These are phyloP conservation scores for Arthromyces matolae DNA, from an alignment of 768 basidiomycete species.

Conservation along the genomic window DNA sequence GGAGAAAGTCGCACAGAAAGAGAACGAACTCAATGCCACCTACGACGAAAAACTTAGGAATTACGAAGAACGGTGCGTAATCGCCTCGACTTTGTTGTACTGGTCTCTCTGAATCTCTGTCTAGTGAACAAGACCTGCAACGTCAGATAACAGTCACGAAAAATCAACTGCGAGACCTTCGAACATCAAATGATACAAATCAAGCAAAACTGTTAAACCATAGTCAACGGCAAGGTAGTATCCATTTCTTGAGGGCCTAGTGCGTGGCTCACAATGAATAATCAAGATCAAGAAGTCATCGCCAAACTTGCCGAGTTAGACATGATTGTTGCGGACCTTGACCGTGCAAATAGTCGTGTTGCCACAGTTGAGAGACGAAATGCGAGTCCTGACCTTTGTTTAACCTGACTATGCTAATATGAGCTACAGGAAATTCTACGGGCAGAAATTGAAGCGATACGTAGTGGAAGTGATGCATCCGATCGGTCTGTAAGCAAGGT, in stretches of 20 bases:
- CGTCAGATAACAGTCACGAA: slow-evolving; percentile 88
- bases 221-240: slow-evolving; percentile 82
- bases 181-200: slow-evolving; percentile 86
- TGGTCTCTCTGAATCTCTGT: slow-evolving; percentile 2
- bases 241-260: neutral
- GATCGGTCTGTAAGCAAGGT: slow-evolving; percentile 54
- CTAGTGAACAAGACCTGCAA: slow-evolving; percentile 88
- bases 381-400: slow-evolving; percentile 38
- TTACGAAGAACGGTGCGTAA: slow-evolving; percentile 85
- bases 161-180: slow-evolving; percentile 85
- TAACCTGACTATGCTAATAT: neutral
- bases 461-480: slow-evolving; percentile 70
- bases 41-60: slow-evolving; percentile 96
- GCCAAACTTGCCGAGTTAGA: slow-evolving; percentile 91
- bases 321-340: slow-evolving; percentile 91
- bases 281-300: slow-evolving; percentile 83
- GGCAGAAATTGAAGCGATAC: slow-evolving; percentile 89
- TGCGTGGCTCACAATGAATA: neutral
- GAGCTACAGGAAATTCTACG: slow-evolving; percentile 78
- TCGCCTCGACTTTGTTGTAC: neutral
- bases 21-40: slow-evolving; percentile 94
- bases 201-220: slow-evolving; percentile 92
- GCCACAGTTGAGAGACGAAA: slow-evolving; percentile 92
- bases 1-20: slow-evolving; percentile 87
- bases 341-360: slow-evolving; percentile 91